Percentiles rank a stretch among this genome's conserved stretches.
phyloP scores from a whole-genome alignment of 2,329 filamentous ascomycete genomes.

The Fusarium sulawesiense region DNA sequence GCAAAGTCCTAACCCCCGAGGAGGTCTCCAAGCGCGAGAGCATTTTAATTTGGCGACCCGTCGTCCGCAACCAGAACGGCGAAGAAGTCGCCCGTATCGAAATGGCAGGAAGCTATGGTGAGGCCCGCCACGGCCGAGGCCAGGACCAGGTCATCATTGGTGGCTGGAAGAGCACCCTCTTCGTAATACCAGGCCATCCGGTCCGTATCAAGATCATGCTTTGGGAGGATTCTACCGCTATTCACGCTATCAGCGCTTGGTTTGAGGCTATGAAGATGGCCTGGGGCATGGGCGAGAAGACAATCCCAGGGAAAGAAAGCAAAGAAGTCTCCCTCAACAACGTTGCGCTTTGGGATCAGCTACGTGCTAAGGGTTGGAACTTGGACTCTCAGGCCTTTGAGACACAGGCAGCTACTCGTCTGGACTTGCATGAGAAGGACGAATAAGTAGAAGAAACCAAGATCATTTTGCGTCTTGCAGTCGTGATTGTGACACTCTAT shows the following conservation, averaged over 20 bases:
- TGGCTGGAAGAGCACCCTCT: slow-evolving; percentile 45
- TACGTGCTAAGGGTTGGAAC: slow-evolving; percentile 52
- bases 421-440: slow-evolving; percentile 47
- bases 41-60: slow-evolving; percentile 63
- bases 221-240: slow-evolving; percentile 46
- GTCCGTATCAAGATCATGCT: slow-evolving; percentile 53
- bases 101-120: slow-evolving; percentile 56
- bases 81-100: slow-evolving; percentile 52
- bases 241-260: slow-evolving; percentile 52
- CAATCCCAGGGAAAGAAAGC: slow-evolving; percentile 16
- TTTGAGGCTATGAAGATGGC: slow-evolving; percentile 53
- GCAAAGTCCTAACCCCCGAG: slow-evolving; percentile 68
- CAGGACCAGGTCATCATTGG: slow-evolving; percentile 42
- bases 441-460: slow-evolving; percentile 17
- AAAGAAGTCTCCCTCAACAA: slow-evolving; percentile 17
- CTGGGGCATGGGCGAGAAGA: slow-evolving; percentile 46
- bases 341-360: slow-evolving; percentile 45
- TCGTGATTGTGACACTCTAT: slow-evolving; percentile 8
- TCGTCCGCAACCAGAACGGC: slow-evolving; percentile 46
- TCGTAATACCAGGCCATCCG: slow-evolving; percentile 44
- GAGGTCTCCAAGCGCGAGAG: slow-evolving; percentile 74
- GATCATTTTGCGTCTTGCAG: too few species aligned
- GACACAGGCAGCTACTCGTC: slow-evolving; percentile 51
- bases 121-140: slow-evolving; percentile 22
- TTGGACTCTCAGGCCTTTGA: slow-evolving; percentile 52